Evolutionary conservation across 768 basidiomycete species (phyloP).

Genomic region (Arthromyces matolae): DNA sequence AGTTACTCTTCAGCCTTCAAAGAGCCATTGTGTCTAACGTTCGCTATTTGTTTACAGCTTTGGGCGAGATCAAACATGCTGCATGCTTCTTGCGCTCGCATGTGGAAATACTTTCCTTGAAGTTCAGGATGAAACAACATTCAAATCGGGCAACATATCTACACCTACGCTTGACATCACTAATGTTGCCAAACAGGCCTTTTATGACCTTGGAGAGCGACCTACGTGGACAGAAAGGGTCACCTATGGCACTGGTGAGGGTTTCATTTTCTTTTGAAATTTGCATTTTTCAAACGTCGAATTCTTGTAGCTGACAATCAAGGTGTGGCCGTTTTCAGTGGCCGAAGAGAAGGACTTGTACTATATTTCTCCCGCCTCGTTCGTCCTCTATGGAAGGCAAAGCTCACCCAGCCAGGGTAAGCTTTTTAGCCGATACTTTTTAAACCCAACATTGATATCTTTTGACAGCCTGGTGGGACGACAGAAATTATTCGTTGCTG

Average conservation of each 20-base stretch:
- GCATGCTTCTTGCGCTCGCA: constrained; percentile 86
- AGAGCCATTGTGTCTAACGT: constrained; percentile 4
- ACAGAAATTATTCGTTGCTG: constrained; percentile 62
- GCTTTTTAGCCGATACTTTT: constrained; percentile 14
- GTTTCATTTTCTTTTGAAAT: neutral
- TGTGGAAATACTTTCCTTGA: constrained; percentile 81
- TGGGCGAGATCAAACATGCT: constrained; percentile 88
- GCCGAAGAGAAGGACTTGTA: constrained; percentile 84
- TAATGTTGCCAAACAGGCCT: constrained; percentile 75
- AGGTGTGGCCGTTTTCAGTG: constrained; percentile 78
- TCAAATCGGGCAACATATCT: constrained; percentile 38
- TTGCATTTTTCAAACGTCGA: neutral
- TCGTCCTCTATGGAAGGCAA: constrained; percentile 83
- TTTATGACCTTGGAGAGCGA: constrained; percentile 82
- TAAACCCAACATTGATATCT: constrained; percentile 1
- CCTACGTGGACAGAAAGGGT: constrained; percentile 79
- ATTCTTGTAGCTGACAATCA: constrained; percentile 52
- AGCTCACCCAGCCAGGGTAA: constrained; percentile 64
- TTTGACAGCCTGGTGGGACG: constrained; percentile 40
- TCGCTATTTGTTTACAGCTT: constrained; percentile 49
- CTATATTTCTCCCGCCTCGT: constrained; percentile 84
- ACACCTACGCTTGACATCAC: constrained; percentile 59
- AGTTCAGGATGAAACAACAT: constrained; percentile 42
- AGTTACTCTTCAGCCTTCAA: constrained; percentile 20
- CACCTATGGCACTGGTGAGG: constrained; percentile 70